Base-by-base conservation (phyloP, 129 eudicot species). In the Arctium lappa region DNA sequence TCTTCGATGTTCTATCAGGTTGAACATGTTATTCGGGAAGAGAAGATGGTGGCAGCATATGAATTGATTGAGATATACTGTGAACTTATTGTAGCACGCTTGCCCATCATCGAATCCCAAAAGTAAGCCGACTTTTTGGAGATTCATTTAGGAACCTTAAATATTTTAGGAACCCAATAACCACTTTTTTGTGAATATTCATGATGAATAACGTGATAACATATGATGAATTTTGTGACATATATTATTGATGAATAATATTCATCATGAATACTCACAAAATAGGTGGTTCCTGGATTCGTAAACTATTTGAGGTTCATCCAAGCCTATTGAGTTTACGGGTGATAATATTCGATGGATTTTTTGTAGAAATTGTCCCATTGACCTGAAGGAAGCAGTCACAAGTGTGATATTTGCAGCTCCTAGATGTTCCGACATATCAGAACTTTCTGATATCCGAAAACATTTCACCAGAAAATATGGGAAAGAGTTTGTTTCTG, bases 21-120 rank as follows among this genome's bases (percentile, higher is more conserved):
- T 84, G 97, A 95, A 74, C 99, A 95, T 87, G 97, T 95, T 62
- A 87, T 95, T 75, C 81, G 98, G 80, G 99, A 95, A 85, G 97
- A 95, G 93, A 95, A 95, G 89, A 91, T 85, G 93, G 87, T 95
- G 72, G 97, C 93, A 46, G 99, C 99, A 29, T 95, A 87, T 86
- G 99, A 93, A 1, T 90, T 95, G 63, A 88, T 93, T 48, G 97
- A 93, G 89, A 86, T 95, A 66, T 95, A 95, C 44, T 95, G 92
- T 90, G 99, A 95, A 77, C 99, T 95, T 81, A 85, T 93, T 76
- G 93, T 86, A 71, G 93, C 97, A 27, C 97, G 99, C 22, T 75
- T 95, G 89, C 89, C 99, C 8, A 93, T 95, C 69, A 93, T 95
- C 5, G 97, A 95, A 89, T 84, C 98, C 31, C 99, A 93, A 84